Conservation (phyloP, 768 basidiomycete species). For the Podaxis sp. region DNA sequence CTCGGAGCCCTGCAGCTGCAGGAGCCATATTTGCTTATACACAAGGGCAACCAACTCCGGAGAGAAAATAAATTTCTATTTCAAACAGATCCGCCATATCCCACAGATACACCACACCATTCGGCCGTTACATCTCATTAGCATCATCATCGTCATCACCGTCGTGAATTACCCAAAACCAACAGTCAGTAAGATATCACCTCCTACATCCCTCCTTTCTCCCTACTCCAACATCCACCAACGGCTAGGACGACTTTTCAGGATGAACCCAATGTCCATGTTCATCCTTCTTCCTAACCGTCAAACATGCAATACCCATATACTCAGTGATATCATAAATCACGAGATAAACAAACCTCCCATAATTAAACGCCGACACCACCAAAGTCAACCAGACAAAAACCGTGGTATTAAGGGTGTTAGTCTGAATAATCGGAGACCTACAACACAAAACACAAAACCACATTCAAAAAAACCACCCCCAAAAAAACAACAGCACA, state of each 20-base stretch:
- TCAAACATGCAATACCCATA: slow-evolving; percentile 93
- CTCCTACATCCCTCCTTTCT: background rate
- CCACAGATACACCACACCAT: background rate
- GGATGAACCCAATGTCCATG: slow-evolving; percentile 20
- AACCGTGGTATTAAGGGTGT: slow-evolving; percentile 52
- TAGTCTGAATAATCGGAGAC: slow-evolving; percentile 71
- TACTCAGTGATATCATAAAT: slow-evolving; percentile 86
- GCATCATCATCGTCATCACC: background rate
- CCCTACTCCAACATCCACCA: background rate
- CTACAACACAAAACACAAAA: slow-evolving; percentile 25
- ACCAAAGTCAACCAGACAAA: slow-evolving; percentile 71
- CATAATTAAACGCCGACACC: slow-evolving; percentile 67
- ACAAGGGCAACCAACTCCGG: background rate
- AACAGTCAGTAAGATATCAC: background rate
- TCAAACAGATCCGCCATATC: background rate
- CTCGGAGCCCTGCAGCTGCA: too few species aligned
- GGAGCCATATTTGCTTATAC: too few species aligned
- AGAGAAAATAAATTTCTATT: background rate
- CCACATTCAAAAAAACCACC: background rate
- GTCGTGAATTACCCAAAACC: background rate
- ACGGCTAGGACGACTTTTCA: slow-evolving; percentile 3
- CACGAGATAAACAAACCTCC: slow-evolving; percentile 76
- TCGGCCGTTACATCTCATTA: background rate
- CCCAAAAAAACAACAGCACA: background rate
- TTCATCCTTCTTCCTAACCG: slow-evolving; percentile 79